Base-by-base conservation (phyloP, 2,329 filamentous ascomycete species). In the Daldinia eschscholtzii region DNA sequence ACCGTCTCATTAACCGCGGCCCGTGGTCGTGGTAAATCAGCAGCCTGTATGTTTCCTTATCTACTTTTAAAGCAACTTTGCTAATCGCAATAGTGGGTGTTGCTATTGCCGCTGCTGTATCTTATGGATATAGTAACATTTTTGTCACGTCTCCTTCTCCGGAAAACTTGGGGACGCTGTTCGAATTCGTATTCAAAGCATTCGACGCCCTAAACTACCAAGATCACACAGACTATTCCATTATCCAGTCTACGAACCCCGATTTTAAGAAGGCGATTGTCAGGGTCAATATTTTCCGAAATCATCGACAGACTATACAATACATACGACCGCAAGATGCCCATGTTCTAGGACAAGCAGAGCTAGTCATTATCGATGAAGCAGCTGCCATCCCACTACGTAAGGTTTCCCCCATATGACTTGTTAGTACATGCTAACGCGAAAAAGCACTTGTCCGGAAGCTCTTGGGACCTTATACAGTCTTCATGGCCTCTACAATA, bases 201-300 rank as follows among this genome's bases (percentile, higher is more conserved):
- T 99, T 99, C 76, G 96, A 99, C 79, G 93, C 94, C 10, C 86
- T 99, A 30, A 93, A 92, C 35, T 99, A 99, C 77, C 89, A 94
- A 71, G 96, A 99, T 75, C 96, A 99, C 78, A 90, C 94, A 74
- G 96, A 99, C 78, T 99, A 99, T 82, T 97, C 94, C 61, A 98
- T 99, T 73, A 94, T 98, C 64, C 96, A 99, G 78, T 98, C 94
- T 1, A 98, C 95, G 3, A 98, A 99, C 80, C 95, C 96, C 0
- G 95, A 98, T 73, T 98, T 98, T 84, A 98, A 98, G 86, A 99
- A 99, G 83, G 96, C 96, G 2, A 97, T 99, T 77, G 96, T 99
- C 20, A 88, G 96, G 59, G 96, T 99, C 72, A 98, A 99, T 81
- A 90, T 99, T 56, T 94, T 98, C 83, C 87, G 94, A 70, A 91